Base-by-base conservation (phyloP, 352 stramenopile species). In the Globisporangium paddicum region DNA sequence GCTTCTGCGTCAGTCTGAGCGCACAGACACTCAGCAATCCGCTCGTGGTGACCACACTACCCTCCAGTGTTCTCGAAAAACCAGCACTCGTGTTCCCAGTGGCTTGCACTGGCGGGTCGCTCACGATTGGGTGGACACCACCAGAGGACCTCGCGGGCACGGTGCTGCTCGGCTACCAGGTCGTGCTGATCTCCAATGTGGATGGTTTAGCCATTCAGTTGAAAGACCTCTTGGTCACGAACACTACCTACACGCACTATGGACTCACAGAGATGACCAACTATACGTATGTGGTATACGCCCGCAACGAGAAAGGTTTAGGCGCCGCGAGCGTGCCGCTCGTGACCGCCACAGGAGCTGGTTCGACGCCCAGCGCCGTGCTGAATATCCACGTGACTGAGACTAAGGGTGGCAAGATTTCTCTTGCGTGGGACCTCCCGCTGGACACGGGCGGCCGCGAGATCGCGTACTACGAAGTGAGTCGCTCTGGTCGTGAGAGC, bases 111-210 rank as follows among this genome's bases (percentile, higher is more conserved):
- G 79, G 79, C 19, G 79, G 77, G 10, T 61, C 64, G 7, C 68
- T 86, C 32, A 71, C 56, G 7, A 63, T 89, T 47, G 67, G 61
- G 5, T 89, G 79, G 79, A 65, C 48, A 10, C 23, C 32, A 19
- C 79, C 79, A 2, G 62, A 74, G 19, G 79, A 89, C 11, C 49
- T 86, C 2, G 79, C 79, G n/a, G 77, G 74, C 7, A 32, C 86
- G 19, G 51, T 53, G 7, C 55, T 87, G 2, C 8, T 62, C n/a
- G 72, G 72, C 11, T 88, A 86, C 37, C 50, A 55, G 0, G 60
- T 87, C 18, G 62, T 71, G 11, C 41, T 67, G 5, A 5, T 71
- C 6, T 40, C 30, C n/a, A 30, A 60, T 1, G 47, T 62, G 3
- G 53, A 32, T 13, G 38, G 45, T 14, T 55, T 50, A 28, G 28